These are phyloP conservation scores for Aureobasidium namibiae DNA, from an alignment of 2,329 filamentous ascomycete genomes.

Conservation along the genomic window DNA sequence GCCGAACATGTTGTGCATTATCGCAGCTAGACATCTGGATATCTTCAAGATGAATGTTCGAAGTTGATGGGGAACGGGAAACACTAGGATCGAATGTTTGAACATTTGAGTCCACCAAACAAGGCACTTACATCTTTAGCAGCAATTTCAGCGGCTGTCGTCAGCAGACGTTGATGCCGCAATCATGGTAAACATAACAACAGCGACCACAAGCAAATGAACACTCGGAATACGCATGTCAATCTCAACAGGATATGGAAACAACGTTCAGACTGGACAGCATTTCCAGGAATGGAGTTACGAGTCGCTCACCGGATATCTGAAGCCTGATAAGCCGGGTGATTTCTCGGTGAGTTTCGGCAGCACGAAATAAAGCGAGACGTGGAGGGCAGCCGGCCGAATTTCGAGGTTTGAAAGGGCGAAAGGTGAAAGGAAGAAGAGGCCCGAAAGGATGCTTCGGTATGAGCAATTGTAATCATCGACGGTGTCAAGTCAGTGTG, in stretches of 20 bases:
- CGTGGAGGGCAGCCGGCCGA: background rate
- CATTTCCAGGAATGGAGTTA: background rate
- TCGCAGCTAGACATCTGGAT: too few relatives aligned
- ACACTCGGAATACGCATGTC: background rate
- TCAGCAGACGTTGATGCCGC: background rate
- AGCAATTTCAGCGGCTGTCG: background rate
- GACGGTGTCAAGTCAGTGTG: background rate
- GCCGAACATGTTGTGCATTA: background rate
- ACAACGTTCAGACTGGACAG: background rate
- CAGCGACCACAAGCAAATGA: background rate
- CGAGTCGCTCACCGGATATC: background rate
- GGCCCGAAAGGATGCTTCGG: background rate
- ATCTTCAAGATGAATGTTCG: background rate
- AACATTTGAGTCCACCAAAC: background rate
- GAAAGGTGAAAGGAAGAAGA: background rate
- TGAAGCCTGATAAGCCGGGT: background rate
- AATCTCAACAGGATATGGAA: background rate
- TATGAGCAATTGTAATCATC: background rate
- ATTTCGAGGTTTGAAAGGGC: background rate
- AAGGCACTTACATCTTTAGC: background rate
- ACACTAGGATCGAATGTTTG: background rate
- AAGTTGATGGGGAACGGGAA: background rate
- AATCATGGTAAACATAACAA: background rate
- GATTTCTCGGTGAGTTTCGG: slow-evolving; percentile 2
- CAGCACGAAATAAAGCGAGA: background rate